Evolutionary conservation across 768 basidiomycete species (phyloP), one percentile per base, ranked within the genome.

Genomic region (Mycena chlorophos): DNA sequence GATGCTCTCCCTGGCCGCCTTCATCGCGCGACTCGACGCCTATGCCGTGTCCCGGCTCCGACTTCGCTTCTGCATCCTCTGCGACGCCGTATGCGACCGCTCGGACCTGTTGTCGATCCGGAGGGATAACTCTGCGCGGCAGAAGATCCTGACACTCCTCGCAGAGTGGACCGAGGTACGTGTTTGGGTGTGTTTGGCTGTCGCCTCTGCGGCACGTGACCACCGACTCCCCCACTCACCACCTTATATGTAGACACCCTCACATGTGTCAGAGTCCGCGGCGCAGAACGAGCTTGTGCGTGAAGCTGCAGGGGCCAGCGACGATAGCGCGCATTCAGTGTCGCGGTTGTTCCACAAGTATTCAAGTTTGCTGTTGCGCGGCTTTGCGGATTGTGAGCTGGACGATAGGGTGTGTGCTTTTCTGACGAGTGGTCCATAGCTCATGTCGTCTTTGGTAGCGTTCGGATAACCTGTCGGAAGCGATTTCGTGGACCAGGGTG

Each of bases 291-390:
- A n/a, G n/a, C n/a, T n/a, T n/a, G n/a, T n/a, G 10, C 12, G 12
- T 37, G 34, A n/a, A 6, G 40, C 10, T 20, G 20, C 8, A 10
- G 10, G 10, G 16, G 40, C 40, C n/a, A n/a, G n/a, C n/a, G n/a
- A n/a, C n/a, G n/a, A n/a, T n/a, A 43, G 40, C 10, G 8, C 12
- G 10, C 88, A 91, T 65, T 83, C 84, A 10, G 81, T 89, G 17
- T 87, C 90, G 2, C 77, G 93, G 23, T 69, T 92, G 25, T 95
- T 95, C 73, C 86, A 86, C 64, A 85, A 85, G 51, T 92, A 94
- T 64, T 84, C 87, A 25, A 77, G 75, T 13, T 76, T 85, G 22
- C 75, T 95, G 40, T 73, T 89, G 26, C 79, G 80, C 61, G 82
- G 82, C 3, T 73, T 89, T 45, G 82, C 84, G 27, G 69, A 77